Conservation (phyloP, 441 rosid genomes). For the Pelargonium exstipulatum region DNA sequence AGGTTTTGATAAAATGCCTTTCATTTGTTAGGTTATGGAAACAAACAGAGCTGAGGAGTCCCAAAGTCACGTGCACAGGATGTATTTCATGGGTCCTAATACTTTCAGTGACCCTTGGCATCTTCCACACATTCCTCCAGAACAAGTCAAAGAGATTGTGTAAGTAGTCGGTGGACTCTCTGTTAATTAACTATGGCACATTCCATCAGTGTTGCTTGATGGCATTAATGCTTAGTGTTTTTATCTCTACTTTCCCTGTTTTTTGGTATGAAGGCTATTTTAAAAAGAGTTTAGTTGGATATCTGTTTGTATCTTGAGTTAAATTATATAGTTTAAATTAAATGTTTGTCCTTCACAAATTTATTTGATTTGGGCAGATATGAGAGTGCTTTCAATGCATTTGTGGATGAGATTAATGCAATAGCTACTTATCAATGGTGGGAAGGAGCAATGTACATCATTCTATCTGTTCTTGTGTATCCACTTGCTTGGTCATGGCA, state of each 20-base stretch:
- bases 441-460: constrained; percentile 93
- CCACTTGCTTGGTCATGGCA: constrained; percentile 99
- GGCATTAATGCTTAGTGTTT: not conserved
- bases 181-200: no score
- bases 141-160: constrained; percentile 95
- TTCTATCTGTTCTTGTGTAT: constrained; percentile 70
- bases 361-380: constrained; percentile 50
- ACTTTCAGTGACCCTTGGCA: constrained; percentile 97
- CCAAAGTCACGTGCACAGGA: constrained; percentile 90
- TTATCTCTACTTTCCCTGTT: not conserved
- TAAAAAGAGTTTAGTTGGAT: not conserved
- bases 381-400: constrained; percentile 88
- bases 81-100: constrained; percentile 98
- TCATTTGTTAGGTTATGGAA: constrained; percentile 72
- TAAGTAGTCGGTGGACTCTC: constrained; percentile 28
- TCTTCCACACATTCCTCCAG: constrained; percentile 93
- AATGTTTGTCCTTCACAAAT: constrained; percentile 8
- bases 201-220: not conserved
- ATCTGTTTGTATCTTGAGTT: not conserved
- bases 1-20: constrained; percentile 11
- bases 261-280: not conserved
- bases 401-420: constrained; percentile 96
- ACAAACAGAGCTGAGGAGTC: constrained; percentile 98
- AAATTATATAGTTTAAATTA: not conserved
- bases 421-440: constrained; percentile 98